phyloP scores from a whole-genome alignment of 2,329 filamentous ascomycete genomes.

The Sordariomycetes sp. region DNA sequence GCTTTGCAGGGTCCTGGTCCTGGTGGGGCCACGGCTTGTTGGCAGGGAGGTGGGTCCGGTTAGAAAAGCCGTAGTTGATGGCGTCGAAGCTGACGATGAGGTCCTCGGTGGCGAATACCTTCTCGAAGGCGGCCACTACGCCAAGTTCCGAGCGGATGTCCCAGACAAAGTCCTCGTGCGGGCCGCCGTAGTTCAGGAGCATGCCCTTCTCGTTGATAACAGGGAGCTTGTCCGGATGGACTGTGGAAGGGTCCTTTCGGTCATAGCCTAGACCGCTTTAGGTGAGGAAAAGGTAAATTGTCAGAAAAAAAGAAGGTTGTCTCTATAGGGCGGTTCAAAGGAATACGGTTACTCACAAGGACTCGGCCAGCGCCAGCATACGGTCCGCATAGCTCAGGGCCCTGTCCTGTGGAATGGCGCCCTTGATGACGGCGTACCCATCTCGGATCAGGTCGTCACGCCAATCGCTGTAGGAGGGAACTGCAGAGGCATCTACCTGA shows the following conservation, averaged over 20 bases:
- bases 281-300: neutral
- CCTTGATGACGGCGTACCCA: slow-evolving; percentile 9
- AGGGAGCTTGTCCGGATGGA: slow-evolving; percentile 24
- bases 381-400: slow-evolving; percentile 17
- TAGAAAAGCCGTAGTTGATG: slow-evolving; percentile 29
- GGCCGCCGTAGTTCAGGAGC: slow-evolving; percentile 31
- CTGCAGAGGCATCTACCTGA: neutral
- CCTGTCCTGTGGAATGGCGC: slow-evolving; percentile 7
- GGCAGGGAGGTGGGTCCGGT: slow-evolving; percentile 17
- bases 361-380: slow-evolving; percentile 10
- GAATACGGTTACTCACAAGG: slow-evolving; percentile 9
- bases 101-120: slow-evolving; percentile 31
- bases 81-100: slow-evolving; percentile 38
- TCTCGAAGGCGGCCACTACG: slow-evolving; percentile 32
- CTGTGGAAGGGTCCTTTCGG: slow-evolving; percentile 19
- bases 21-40: slow-evolving; percentile 33
- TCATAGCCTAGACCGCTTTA: slow-evolving; percentile 8
- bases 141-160: slow-evolving; percentile 34
- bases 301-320: neutral
- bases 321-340: neutral
- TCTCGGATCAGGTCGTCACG: slow-evolving; percentile 17
- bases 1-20: slow-evolving; percentile 25
- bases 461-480: slow-evolving; percentile 16
- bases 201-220: slow-evolving; percentile 37
- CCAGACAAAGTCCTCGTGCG: slow-evolving; percentile 39